Conservation (phyloP, 139 green algal genomes). For the Tetratostichococcus sp. region DNA sequence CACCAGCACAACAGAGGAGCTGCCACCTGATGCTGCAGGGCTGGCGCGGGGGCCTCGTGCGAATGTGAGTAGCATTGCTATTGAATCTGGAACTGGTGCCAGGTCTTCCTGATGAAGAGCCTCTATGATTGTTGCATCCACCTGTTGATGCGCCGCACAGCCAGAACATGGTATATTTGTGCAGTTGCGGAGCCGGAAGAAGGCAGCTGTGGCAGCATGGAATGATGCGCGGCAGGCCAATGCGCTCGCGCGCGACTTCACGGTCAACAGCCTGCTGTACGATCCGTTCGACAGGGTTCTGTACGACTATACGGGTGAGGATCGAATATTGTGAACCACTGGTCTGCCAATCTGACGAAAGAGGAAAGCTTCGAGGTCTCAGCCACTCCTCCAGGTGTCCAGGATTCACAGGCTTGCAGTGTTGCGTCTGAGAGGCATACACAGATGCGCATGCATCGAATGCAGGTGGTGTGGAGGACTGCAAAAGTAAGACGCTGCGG, state of each 20-base stretch:
- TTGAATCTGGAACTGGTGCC: too few species aligned
- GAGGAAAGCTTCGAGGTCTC: too few species aligned
- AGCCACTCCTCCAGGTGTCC: too few species aligned
- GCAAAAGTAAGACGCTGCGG: slow-evolving; percentile 25
- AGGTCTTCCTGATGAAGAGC: too few species aligned
- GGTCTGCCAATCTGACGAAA: too few species aligned
- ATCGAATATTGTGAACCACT: not conserved
- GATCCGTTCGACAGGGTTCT: slow-evolving; percentile 56
- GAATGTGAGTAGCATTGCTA: not conserved
- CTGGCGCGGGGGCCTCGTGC: not conserved
- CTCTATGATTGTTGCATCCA: too few species aligned
- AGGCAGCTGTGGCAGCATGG: slow-evolving; percentile 11
- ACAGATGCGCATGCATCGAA: too few species aligned
- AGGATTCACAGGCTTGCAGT: too few species aligned
- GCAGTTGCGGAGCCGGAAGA: not conserved
- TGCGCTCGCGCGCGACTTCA: slow-evolving; percentile 61
- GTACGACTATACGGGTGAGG: slow-evolving; percentile 50
- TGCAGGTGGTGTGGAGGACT: slow-evolving; percentile 42
- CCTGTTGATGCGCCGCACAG: too few species aligned
- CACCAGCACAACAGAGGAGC: slow-evolving; percentile 5
- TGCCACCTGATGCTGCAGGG: slow-evolving; percentile 12
- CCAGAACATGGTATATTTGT: too few species aligned
- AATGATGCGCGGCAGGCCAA: slow-evolving; percentile 37
- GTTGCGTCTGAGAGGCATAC: too few species aligned
- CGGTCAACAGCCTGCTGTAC: slow-evolving; percentile 68